Conservation (phyloP, 2,329 filamentous ascomycete species). For the Colletotrichum sp. region DNA sequence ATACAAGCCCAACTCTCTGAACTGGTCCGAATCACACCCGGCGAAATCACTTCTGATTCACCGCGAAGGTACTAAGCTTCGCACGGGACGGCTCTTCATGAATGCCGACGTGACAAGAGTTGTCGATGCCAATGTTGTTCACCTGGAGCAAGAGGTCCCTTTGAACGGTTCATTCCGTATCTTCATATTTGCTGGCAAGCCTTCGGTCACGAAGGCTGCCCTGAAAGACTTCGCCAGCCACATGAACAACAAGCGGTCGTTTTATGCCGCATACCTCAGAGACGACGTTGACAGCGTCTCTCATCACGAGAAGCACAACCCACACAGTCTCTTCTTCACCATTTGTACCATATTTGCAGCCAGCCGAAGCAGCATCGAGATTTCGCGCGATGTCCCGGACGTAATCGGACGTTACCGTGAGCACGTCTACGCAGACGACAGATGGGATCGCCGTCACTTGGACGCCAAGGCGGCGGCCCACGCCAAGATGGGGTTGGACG, state of each 20-base stretch:
- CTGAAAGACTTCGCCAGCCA: slow-evolving; percentile 73
- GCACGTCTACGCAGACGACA: slow-evolving; percentile 87
- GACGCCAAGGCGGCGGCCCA: slow-evolving; percentile 78
- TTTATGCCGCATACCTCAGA: slow-evolving; percentile 72
- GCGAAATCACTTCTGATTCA: slow-evolving; percentile 75
- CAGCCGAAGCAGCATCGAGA: slow-evolving; percentile 72
- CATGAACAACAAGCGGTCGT: slow-evolving; percentile 70
- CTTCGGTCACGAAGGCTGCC: slow-evolving; percentile 62
- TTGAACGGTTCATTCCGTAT: slow-evolving; percentile 88
- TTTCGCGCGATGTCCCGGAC: slow-evolving; percentile 72
- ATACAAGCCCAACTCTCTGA: slow-evolving; percentile 82
- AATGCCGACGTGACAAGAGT: slow-evolving; percentile 86
- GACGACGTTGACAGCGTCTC: slow-evolving; percentile 66
- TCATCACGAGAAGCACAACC: slow-evolving; percentile 83
- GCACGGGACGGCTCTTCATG: slow-evolving; percentile 76
- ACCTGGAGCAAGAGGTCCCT: slow-evolving; percentile 88
- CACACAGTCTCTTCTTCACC: slow-evolving; percentile 83
- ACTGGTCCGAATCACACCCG: slow-evolving; percentile 78
- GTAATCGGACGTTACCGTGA: slow-evolving; percentile 78
- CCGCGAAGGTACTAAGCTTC: slow-evolving; percentile 67
- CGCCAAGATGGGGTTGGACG: slow-evolving; percentile 82
- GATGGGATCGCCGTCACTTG: slow-evolving; percentile 73
- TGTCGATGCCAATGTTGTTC: slow-evolving; percentile 86
- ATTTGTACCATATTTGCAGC: slow-evolving; percentile 78
- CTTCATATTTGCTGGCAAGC: slow-evolving; percentile 82